These are phyloP conservation scores for Eustoma russellianum DNA, from an alignment of 257 asterid genomes.

Conservation along the genomic window DNA sequence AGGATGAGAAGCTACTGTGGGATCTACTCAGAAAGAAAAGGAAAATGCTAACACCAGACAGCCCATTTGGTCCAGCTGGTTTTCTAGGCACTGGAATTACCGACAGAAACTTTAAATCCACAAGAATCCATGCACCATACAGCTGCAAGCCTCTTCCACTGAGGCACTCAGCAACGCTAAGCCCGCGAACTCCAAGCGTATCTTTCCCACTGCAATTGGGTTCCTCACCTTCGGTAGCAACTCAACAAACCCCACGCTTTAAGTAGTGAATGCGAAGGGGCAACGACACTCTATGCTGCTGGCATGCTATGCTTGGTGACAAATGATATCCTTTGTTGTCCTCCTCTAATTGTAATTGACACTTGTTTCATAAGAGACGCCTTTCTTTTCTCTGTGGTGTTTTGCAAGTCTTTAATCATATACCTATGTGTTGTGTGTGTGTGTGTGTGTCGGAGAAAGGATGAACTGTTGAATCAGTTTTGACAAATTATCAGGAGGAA, in stretches of 20 bases:
- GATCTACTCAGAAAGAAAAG: conserved; percentile 48
- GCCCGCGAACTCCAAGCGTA: conserved; percentile 22
- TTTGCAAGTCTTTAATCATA: no score
- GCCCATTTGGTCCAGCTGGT: conserved; percentile 36
- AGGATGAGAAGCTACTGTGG: conserved; percentile 48
- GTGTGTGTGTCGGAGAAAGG: no score
- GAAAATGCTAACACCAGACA: conserved; percentile 29
- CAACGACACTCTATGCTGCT: no score
- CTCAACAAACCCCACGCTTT: conserved; percentile 5
- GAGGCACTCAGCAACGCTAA: conserved; percentile 15
- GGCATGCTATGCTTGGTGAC: no score
- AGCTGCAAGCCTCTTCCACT: conserved; percentile 15
- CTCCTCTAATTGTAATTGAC: no score
- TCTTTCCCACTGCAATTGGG: conserved; percentile 30
- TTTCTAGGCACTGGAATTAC: conserved; percentile 28
- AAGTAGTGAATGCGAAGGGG: no score
- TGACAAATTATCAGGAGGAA: no score
- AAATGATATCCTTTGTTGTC: no score
- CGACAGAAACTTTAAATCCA: conserved; percentile 20
- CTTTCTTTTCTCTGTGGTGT: no score
- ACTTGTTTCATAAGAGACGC: no score
- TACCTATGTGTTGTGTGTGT: no score
- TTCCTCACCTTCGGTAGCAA: conserved; percentile 40
- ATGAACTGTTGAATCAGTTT: no score
- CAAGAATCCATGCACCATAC: conserved; percentile 17